These are phyloP conservation scores for Ophiosphaerella herpotricha DNA, from an alignment of 2,329 filamentous ascomycete genomes.

Conservation along the genomic window DNA sequence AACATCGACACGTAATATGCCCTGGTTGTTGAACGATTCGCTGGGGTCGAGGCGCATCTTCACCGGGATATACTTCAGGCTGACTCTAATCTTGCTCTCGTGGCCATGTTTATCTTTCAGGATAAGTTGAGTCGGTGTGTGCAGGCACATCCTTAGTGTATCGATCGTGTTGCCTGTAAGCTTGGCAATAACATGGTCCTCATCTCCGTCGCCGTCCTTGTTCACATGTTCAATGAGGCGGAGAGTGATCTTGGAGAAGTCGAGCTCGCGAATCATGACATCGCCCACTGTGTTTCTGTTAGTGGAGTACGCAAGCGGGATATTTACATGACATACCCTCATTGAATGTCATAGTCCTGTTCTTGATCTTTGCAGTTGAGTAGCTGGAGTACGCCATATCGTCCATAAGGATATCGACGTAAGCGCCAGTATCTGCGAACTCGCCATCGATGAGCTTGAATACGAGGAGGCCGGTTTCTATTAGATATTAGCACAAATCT, in stretches of 20 bases:
- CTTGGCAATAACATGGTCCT: slow-evolving; percentile 78
- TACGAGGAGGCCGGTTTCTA: slow-evolving; percentile 87
- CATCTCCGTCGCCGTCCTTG: slow-evolving; percentile 68
- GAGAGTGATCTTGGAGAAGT: slow-evolving; percentile 90
- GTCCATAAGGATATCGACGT: slow-evolving; percentile 89
- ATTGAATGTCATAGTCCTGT: slow-evolving; percentile 73
- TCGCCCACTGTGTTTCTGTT: slow-evolving; percentile 67
- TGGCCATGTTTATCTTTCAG: slow-evolving; percentile 79
- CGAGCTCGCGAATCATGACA: slow-evolving; percentile 94
- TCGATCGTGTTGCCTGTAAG: slow-evolving; percentile 83
- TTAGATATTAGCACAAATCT: slow-evolving; percentile 38
- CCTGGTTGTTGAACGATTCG: slow-evolving; percentile 99
- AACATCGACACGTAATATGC: slow-evolving; percentile 89
- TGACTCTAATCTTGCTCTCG: slow-evolving; percentile 81
- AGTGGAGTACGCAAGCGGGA: slow-evolving; percentile 13
- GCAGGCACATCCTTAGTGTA: slow-evolving; percentile 86
- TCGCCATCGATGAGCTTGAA: slow-evolving; percentile 94
- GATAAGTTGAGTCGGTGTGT: slow-evolving; percentile 83
- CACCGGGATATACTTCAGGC: slow-evolving; percentile 91
- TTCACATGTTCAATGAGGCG: slow-evolving; percentile 82
- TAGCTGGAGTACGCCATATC: slow-evolving; percentile 94
- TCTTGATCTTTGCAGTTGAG: slow-evolving; percentile 74
- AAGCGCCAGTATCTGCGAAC: slow-evolving; percentile 73
- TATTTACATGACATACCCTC: slow-evolving; percentile 63
- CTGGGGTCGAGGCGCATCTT: slow-evolving; percentile 92